Percentiles rank a stretch among this genome's conserved stretches.
phyloP scores from a whole-genome alignment of 768 basidiomycete species.

The Lentinula edodes region DNA sequence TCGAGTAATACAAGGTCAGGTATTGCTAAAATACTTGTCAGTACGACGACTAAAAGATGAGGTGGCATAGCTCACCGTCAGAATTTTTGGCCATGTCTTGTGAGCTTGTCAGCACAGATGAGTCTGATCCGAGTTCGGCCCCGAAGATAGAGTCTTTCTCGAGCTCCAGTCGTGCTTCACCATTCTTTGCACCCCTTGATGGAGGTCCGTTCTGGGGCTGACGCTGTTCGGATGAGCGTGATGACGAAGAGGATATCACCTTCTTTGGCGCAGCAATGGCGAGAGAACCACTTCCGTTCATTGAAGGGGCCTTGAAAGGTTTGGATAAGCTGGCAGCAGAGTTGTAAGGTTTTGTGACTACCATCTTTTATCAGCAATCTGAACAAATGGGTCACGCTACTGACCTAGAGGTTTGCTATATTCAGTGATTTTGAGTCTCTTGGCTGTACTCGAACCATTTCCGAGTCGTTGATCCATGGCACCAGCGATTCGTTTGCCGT shows the following conservation, averaged over 20 bases:
- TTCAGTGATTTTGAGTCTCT: conserved; percentile 21
- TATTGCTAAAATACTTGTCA: neutral
- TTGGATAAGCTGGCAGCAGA: conserved; percentile 38
- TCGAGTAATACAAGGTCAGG: neutral
- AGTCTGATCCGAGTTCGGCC: neutral
- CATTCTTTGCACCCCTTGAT: neutral
- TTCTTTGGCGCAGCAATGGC: neutral
- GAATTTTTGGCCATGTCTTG: neutral
- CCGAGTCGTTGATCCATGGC: neutral
- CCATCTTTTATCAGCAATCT: conserved; percentile 17
- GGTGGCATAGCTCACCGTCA: no score
- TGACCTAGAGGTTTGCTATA: conserved; percentile 24
- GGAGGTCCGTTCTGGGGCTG: neutral
- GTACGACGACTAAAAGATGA: neutral
- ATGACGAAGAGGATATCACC: neutral
- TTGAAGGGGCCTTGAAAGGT: conserved; percentile 40
- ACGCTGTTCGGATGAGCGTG: neutral
- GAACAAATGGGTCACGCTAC: neutral
- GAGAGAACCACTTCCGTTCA: conserved; percentile 11
- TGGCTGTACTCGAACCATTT: neutral
- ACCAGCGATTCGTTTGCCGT: neutral
- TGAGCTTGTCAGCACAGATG: neutral
- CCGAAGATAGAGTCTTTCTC: no score
- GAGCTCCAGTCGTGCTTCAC: neutral
- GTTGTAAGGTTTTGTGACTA: conserved; percentile 29